Conservation (phyloP, 2,329 filamentous ascomycete species). For the Dendryphion nanum region DNA sequence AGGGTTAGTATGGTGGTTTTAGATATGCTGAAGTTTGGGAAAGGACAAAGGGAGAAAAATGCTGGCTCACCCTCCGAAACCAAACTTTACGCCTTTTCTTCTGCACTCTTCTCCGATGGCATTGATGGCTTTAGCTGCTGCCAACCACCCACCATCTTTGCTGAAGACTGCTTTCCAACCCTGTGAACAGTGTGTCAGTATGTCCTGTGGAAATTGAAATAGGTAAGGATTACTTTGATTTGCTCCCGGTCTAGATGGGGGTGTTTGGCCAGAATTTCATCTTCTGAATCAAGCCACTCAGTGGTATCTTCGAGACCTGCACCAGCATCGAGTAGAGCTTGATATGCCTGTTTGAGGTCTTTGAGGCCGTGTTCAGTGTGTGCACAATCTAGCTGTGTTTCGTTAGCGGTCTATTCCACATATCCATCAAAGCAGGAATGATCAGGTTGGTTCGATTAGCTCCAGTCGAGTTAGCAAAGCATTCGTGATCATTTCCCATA, state of each 20-base stretch:
- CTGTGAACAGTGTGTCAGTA: conserved; percentile 10
- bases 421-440: too few species aligned
- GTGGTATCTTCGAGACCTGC: conserved; percentile 39
- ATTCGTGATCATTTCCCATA: too few species aligned
- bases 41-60: too few species aligned
- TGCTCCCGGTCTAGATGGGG: conserved; percentile 42
- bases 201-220: neutral
- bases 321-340: conserved; percentile 33
- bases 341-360: conserved; percentile 34
- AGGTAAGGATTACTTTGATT: conserved; percentile 32
- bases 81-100: conserved; percentile 42
- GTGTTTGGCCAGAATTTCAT: conserved; percentile 44
- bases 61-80: conserved; percentile 33
- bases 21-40: too few species aligned
- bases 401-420: conserved; percentile 3
- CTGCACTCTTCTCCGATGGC: conserved; percentile 44
- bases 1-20: too few species aligned
- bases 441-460: neutral
- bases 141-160: conserved; percentile 48
- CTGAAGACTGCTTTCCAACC: conserved; percentile 50
- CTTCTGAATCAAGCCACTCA: conserved; percentile 46
- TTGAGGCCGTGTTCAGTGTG: conserved; percentile 40
- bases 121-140: conserved; percentile 49
- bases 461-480: neutral
- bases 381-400: conserved; percentile 27